phyloP scores from a whole-genome alignment of 2,329 filamentous ascomycete genomes.

The Sarocladium strictum region DNA sequence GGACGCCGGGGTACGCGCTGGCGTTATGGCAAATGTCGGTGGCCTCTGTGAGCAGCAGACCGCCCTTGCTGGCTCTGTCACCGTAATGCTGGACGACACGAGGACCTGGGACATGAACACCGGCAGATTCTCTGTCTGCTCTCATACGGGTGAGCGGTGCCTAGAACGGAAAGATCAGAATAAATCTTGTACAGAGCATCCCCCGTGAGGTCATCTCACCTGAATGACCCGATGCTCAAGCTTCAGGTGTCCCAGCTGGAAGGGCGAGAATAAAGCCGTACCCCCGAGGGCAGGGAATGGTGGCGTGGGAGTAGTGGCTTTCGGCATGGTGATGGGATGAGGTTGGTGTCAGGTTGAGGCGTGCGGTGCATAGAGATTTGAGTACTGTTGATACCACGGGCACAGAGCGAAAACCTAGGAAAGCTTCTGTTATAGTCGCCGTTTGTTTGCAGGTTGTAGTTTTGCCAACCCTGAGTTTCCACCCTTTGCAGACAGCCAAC shows the following conservation, averaged over 20 bases:
- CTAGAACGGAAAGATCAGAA: constrained; percentile 1
- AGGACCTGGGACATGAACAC: constrained; percentile 25
- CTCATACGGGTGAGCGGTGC: constrained; percentile 19
- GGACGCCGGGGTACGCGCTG: constrained; percentile 22
- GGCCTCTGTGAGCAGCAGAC: constrained; percentile 24
- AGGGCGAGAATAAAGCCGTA: constrained; percentile 26
- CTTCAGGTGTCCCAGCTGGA: constrained; percentile 25
- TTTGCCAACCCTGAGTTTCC: neutral
- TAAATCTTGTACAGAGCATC: neutral
- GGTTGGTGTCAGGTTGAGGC: neutral
- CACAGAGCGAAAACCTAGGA: neutral
- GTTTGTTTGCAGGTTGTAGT: neutral
- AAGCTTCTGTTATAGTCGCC: neutral
- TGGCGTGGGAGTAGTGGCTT: constrained; percentile 5
- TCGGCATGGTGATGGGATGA: constrained; percentile 2
- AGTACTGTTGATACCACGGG: too few species aligned
- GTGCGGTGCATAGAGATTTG: neutral
- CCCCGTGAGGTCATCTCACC: constrained; percentile 14
- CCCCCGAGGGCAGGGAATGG: constrained; percentile 16
- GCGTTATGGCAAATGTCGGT: constrained; percentile 24
- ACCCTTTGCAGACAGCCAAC: too few species aligned
- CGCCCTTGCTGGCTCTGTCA: constrained; percentile 26
- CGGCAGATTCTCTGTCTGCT: constrained; percentile 23
- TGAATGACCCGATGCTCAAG: constrained; percentile 31
- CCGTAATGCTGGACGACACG: constrained; percentile 23